A percentile compares a stretch with the other conserved stretches of the same genome.
Conservation (phyloP, 352 stramenopile species). For the Phytophthora sojae region DNA sequence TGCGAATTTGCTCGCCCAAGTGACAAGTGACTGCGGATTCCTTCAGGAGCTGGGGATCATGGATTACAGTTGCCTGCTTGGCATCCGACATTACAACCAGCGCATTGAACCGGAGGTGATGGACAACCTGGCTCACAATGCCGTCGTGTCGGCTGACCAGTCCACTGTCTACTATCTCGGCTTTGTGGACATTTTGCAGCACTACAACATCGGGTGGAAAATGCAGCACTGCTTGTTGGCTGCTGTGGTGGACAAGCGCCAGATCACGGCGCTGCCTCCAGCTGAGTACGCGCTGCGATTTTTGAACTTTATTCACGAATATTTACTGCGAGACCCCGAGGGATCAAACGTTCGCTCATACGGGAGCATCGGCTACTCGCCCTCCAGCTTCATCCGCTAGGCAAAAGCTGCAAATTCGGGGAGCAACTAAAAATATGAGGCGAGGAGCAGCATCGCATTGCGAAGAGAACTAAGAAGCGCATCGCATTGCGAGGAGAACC, state of each 20-base stretch:
- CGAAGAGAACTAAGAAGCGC: too few relatives aligned
- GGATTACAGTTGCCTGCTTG: constrained; percentile 88
- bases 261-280: constrained; percentile 82
- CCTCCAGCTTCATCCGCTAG: constrained; percentile 31
- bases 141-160: constrained; percentile 78
- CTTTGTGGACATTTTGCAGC: constrained; percentile 88
- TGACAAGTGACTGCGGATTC: constrained; percentile 87
- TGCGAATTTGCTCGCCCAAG: constrained; percentile 78
- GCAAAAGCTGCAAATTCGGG: neutral
- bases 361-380: constrained; percentile 65
- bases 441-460: constrained; percentile 3
- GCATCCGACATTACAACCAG: constrained; percentile 68
- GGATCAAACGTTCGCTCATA: constrained; percentile 71
- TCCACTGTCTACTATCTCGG: constrained; percentile 83
- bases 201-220: constrained; percentile 89
- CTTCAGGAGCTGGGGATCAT: constrained; percentile 89
- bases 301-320: constrained; percentile 87
- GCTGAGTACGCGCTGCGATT: constrained; percentile 88
- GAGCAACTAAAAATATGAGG: constrained; percentile 29
- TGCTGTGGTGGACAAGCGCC: constrained; percentile 73
- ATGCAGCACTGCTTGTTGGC: constrained; percentile 82
- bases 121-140: constrained; percentile 74
- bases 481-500: constrained; percentile 14
- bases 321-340: constrained; percentile 75
- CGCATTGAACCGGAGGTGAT: constrained; percentile 57